Evolutionary conservation across 331 rosid genomes (phyloP).

Genomic region (Pyrus hybrid): DNA sequence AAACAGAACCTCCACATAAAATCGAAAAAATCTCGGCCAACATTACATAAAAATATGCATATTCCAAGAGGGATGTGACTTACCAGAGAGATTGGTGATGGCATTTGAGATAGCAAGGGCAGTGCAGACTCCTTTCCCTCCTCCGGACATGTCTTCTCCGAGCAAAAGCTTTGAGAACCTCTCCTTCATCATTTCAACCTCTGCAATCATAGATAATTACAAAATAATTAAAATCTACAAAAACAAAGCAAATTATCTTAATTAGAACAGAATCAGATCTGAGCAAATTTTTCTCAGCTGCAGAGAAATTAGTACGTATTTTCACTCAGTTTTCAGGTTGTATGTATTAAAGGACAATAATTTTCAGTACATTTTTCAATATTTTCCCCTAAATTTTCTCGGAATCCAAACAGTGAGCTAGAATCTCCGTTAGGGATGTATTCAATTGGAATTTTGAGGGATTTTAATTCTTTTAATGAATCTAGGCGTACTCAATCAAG

Average conservation of each 20-base stretch:
- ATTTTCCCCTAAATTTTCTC: background rate
- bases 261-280: background rate
- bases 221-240: background rate
- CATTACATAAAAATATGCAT: background rate
- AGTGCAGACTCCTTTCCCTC: too few species aligned
- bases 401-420: background rate
- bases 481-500: too few species aligned
- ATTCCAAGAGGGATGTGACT: background rate
- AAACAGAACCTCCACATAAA: background rate
- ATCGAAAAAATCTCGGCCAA: background rate
- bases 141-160: too few species aligned
- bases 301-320: background rate
- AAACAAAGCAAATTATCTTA: background rate
- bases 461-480: too few species aligned
- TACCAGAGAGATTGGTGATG: too few species aligned
- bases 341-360: background rate
- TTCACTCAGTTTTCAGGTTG: background rate
- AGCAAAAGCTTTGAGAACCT: constrained; percentile 80
- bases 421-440: background rate
- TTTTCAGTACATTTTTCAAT: background rate
- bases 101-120: too few species aligned
- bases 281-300: background rate
- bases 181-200: constrained; percentile 94
- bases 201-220: constrained; percentile 17
- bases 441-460: too few species aligned